A percentile compares a stretch with the other conserved stretches of the same genome.
Conservation (phyloP, 2,329 filamentous ascomycete genomes). For the Colletotrichum viniferum region DNA sequence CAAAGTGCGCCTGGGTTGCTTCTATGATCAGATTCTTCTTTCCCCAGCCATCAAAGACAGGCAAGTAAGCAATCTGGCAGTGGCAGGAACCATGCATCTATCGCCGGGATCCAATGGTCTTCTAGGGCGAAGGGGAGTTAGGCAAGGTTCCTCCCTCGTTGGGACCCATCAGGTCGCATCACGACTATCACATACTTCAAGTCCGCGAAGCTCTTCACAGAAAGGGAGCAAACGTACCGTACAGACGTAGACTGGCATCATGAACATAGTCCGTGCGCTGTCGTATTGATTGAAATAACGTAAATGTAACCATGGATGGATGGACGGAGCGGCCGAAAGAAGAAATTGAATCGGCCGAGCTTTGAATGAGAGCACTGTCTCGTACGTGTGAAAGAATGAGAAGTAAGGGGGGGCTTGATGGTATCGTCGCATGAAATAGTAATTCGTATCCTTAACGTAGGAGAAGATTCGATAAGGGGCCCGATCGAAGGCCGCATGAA, state of each 20-base stretch:
- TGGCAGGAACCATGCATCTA: background rate
- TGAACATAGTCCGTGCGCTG: background rate
- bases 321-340: background rate
- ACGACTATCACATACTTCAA: background rate
- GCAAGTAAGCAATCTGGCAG: background rate
- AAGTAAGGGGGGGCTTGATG: background rate
- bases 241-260: background rate
- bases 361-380: background rate
- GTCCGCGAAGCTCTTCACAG: background rate
- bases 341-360: background rate
- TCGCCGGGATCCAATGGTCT: background rate
- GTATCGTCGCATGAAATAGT: background rate
- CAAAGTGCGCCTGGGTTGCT: background rate
- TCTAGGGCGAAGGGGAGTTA: background rate
- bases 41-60: background rate
- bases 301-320: background rate
- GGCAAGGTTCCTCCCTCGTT: background rate
- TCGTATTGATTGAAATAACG: background rate
- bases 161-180: background rate
- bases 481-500: background rate
- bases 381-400: rapidly evolving
- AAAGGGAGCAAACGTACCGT: background rate
- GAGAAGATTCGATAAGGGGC: background rate
- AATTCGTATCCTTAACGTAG: rapidly evolving
- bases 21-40: background rate